A percentile compares a stretch with the other conserved stretches of the same genome.
phyloP scores from a whole-genome alignment of 345 rosid genomes.

The Euphorbia lathyris region DNA sequence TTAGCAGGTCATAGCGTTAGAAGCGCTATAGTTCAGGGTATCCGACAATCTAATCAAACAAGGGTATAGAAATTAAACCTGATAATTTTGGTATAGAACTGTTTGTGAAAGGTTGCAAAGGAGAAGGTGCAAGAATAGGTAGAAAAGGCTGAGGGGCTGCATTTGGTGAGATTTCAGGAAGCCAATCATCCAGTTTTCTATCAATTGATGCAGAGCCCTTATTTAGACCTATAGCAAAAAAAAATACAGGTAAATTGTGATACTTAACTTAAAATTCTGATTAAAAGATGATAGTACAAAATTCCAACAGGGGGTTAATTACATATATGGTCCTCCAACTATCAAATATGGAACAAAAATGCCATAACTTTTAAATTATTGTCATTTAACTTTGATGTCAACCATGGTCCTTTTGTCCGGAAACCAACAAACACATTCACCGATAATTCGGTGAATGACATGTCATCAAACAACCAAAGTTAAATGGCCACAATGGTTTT shows the following conservation, averaged over 20 bases:
- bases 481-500: no score
- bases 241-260: not conserved
- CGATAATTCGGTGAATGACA: no score
- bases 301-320: not conserved
- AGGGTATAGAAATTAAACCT: conserved; percentile 41
- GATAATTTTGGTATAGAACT: conserved; percentile 70
- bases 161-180: conserved; percentile 69
- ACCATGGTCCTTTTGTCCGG: no score
- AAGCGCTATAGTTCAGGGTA: no score
- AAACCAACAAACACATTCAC: no score
- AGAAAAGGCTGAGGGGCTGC: conserved; percentile 82
- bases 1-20: no score
- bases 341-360: no score
- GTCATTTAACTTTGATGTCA: no score
- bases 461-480: no score
- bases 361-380: no score
- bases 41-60: not conserved
- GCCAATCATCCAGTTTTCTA: conserved; percentile 32
- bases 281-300: not conserved
- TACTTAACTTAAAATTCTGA: not conserved
- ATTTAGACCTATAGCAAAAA: conserved; percentile 48
- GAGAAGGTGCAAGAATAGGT: conserved; percentile 89
- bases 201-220: conserved; percentile 17
- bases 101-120: conserved; percentile 72
- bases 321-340: no score